Evolutionary conservation across 2,329 filamentous ascomycete species (phyloP).

Genomic region (Colletotrichum melonis): DNA sequence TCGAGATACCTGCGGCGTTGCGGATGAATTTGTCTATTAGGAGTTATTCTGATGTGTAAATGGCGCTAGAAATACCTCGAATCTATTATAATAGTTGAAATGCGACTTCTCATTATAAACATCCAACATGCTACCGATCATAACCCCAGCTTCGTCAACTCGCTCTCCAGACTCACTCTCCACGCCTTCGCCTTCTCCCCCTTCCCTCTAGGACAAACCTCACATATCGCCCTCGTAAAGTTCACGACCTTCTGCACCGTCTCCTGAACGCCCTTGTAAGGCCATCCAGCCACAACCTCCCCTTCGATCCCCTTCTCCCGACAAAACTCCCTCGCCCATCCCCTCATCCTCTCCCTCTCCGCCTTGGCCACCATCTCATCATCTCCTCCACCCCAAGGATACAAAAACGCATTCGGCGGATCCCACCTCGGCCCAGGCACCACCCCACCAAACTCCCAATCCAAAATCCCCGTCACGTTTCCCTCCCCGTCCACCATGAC

Average conservation of each 20-base stretch:
- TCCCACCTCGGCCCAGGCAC: constrained; percentile 21
- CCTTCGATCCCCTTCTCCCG: background rate
- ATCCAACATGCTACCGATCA: background rate
- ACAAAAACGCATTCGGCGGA: constrained; percentile 19
- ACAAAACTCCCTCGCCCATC: background rate
- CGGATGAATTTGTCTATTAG: too few species aligned
- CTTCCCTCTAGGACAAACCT: background rate
- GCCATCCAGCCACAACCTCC: background rate
- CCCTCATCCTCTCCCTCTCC: background rate
- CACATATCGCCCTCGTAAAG: background rate
- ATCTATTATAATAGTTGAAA: too few species aligned
- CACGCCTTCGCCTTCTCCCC: background rate
- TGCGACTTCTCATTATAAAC: too few species aligned
- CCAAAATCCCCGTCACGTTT: constrained; percentile 47
- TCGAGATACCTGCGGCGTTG: too few species aligned
- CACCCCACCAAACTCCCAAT: constrained; percentile 51
- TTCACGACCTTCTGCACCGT: background rate
- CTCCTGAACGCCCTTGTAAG: background rate
- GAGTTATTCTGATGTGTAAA: too few species aligned
- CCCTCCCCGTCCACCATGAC: background rate
- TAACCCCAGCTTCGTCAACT: background rate
- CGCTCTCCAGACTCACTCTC: background rate
- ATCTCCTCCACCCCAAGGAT: constrained; percentile 8
- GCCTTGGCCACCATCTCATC: constrained; percentile 3
- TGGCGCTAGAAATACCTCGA: too few species aligned